phyloP scores from a whole-genome alignment of 2,329 filamentous ascomycete genomes.

The Ascochyta viciae-villosae region DNA sequence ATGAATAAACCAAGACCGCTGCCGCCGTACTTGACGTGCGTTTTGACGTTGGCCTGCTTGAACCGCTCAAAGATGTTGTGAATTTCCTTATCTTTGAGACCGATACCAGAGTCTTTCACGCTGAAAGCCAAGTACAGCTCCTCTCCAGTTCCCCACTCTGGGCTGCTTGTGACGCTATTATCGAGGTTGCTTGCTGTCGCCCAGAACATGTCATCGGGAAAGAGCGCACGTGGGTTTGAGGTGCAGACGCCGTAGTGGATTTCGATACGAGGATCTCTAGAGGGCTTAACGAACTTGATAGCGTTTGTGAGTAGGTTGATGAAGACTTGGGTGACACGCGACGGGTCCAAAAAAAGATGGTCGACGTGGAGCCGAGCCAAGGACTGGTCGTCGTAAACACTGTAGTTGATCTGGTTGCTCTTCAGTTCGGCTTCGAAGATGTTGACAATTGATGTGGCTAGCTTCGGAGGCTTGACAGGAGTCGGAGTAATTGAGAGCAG shows the following conservation, averaged over 20 bases:
- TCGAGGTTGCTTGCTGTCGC: constrained; percentile 32
- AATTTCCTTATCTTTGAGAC: constrained; percentile 50
- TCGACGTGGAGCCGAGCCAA: constrained; percentile 47
- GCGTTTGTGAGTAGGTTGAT: constrained; percentile 74
- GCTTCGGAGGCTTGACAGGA: constrained; percentile 44
- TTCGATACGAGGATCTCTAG: constrained; percentile 44
- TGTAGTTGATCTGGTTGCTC: constrained; percentile 39
- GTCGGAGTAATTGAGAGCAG: constrained; percentile 54
- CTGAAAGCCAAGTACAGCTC: constrained; percentile 49
- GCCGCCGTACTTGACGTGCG: constrained; percentile 53
- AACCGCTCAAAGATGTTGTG: constrained; percentile 48
- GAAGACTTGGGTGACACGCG: constrained; percentile 70
- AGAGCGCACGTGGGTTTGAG: constrained; percentile 33
- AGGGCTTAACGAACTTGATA: constrained; percentile 52
- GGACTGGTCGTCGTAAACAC: constrained; percentile 46
- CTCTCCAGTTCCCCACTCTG: constrained; percentile 49
- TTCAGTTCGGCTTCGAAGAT: constrained; percentile 51
- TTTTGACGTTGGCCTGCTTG: constrained; percentile 45
- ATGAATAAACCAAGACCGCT: constrained; percentile 57
- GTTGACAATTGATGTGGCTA: constrained; percentile 46
- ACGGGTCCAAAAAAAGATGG: constrained; percentile 52
- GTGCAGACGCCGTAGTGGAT: constrained; percentile 48
- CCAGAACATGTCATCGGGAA: constrained; percentile 41
- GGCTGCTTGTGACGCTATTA: constrained; percentile 32
- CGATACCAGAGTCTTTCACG: constrained; percentile 52